Evolutionary conservation across 2,329 filamentous ascomycete species (phyloP).

Genomic region (Exserohilum rostratum): DNA sequence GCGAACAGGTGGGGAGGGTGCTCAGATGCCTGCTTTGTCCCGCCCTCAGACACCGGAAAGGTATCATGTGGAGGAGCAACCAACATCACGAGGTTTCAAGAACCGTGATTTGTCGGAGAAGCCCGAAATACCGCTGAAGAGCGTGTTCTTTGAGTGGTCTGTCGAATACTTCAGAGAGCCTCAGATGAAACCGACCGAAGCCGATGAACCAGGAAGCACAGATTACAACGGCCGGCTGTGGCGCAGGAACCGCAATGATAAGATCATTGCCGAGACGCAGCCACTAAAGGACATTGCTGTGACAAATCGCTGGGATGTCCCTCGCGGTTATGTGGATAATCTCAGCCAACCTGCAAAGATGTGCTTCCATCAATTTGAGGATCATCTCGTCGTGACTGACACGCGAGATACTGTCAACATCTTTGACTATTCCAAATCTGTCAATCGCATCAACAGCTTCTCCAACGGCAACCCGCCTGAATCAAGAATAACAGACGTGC

Average conservation of each 20-base stretch:
- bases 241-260: slow-evolving; percentile 90
- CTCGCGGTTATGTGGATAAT: slow-evolving; percentile 84
- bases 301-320: slow-evolving; percentile 83
- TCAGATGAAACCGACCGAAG: slow-evolving; percentile 95
- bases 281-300: slow-evolving; percentile 89
- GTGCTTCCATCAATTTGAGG: slow-evolving; percentile 97
- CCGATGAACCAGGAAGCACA: slow-evolving; percentile 92
- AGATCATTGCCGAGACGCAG: slow-evolving; percentile 88
- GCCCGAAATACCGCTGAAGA: slow-evolving; percentile 76
- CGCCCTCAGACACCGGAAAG: slow-evolving; percentile 67
- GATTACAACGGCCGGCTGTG: slow-evolving; percentile 96
- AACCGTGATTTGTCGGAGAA: slow-evolving; percentile 64
- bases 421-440: slow-evolving; percentile 72
- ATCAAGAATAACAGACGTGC: slow-evolving; percentile 90
- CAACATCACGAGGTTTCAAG: slow-evolving; percentile 77
- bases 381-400: slow-evolving; percentile 91
- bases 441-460: slow-evolving; percentile 82
- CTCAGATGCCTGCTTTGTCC: slow-evolving; percentile 72
- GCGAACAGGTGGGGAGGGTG: slow-evolving; percentile 62
- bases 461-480: slow-evolving; percentile 92
- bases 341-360: slow-evolving; percentile 88
- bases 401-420: slow-evolving; percentile 86
- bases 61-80: slow-evolving; percentile 76
- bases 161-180: slow-evolving; percentile 97
- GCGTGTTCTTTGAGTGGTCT: slow-evolving; percentile 91